Evolutionary conservation across 106 monocot genomes (phyloP), one percentile per base, ranked within the genome.

Genomic region (Allium fistulosum): DNA sequence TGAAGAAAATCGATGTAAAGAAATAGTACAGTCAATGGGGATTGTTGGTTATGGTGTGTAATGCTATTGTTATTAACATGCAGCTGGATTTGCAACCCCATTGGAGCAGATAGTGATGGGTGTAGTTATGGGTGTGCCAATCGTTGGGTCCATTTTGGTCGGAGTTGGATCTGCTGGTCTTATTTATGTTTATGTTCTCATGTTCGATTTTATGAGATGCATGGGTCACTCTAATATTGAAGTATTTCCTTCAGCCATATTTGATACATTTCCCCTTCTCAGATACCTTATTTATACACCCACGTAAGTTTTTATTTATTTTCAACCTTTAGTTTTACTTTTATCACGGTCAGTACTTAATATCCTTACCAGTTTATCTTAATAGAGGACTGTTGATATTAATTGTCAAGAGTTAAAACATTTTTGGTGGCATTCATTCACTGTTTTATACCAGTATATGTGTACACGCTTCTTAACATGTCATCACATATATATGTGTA

Each of bases 251-350:
- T 26, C 55, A 61, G 14, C 62, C 13, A 71, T 84, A 27, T 96
- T 86, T 66, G 52, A 80, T 37, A 49, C 83, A 22, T 37, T 76
- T 46, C 88, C 96, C 18, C 51, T 79, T 22, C 86, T 96, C 62
- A 77, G 77, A 71, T 92, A 88, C 78, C 75, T 97, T 67, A 71
- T 97, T 79, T 88, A 82, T 72, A 92, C 96, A 7, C 96, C 96
- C 7, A 82, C 92, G 96, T 97, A 84, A 82, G 96, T 81, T 12
- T 55, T 26, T 45, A 37, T 8, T 27, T 81, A 10, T 26, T 12
- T 15, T 37, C 37, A 37, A 37, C 37, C 2, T 37, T 37, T 37
- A 0, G 37, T 37, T 4, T 5, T 5, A 37, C 37, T 37, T 37
- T 37, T 37, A 37, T 37, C 5, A 37, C 37, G 2, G 37, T 37